A percentile compares a stretch with the other conserved stretches of the same genome.
Conservation (phyloP, 345 rosid genomes). For the Heritiera fomes region DNA sequence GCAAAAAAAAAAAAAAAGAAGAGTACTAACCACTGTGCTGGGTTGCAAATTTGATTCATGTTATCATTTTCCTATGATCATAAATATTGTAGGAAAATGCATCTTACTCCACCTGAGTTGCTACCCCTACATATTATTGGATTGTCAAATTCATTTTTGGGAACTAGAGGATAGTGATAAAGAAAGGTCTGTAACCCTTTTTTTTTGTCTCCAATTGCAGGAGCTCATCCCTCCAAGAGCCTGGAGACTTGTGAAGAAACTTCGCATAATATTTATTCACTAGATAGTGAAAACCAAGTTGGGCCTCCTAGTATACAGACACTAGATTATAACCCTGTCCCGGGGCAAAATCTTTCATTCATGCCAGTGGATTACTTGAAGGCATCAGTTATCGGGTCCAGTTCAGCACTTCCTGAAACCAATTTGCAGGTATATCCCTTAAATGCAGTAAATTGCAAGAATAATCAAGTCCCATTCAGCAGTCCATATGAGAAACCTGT, state of each 20-base stretch:
- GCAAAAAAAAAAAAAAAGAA: background rate
- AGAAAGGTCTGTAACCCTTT: background rate
- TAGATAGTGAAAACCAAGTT: conserved; percentile 31
- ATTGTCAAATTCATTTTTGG: background rate
- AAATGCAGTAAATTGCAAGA: conserved; percentile 30
- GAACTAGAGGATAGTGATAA: background rate
- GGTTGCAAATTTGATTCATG: background rate
- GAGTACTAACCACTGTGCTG: background rate
- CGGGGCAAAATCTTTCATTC: conserved; percentile 37
- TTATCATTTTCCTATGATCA: background rate
- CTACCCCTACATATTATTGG: background rate
- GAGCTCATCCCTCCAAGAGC: conserved; percentile 35
- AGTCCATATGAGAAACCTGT: conserved; percentile 29
- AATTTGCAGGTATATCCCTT: conserved; percentile 35
- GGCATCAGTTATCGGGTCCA: conserved; percentile 34
- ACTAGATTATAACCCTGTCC: conserved; percentile 31
- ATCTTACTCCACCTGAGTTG: background rate
- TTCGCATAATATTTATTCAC: conserved; percentile 29
- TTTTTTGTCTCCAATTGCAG: conserved; percentile 35
- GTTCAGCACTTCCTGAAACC: conserved; percentile 37
- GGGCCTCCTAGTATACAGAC: conserved; percentile 31
- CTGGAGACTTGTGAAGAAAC: conserved; percentile 36
- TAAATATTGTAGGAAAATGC: background rate
- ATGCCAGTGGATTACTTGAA: conserved; percentile 34
- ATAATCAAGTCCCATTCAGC: conserved; percentile 33